Conservation (phyloP, 1,284 basidiomycete species). For the Termitomyces sp. region DNA sequence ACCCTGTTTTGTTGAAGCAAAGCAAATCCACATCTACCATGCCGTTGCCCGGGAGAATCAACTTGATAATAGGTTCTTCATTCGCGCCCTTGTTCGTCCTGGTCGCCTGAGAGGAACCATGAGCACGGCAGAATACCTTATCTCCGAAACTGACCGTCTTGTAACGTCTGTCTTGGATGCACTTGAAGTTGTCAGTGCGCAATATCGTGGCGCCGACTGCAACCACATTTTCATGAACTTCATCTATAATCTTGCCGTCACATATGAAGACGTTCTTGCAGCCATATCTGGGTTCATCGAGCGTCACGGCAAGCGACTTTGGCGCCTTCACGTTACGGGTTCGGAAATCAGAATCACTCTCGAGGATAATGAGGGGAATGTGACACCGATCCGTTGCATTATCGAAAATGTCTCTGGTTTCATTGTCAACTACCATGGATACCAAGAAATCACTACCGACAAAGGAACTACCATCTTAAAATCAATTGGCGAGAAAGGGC, state of each 20-base stretch:
- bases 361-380: constrained; percentile 89
- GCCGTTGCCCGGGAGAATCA: constrained; percentile 95
- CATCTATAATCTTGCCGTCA: constrained; percentile 93
- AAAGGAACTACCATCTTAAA: constrained; percentile 93
- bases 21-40: constrained; percentile 97
- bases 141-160: constrained; percentile 96
- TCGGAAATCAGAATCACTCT: constrained; percentile 96
- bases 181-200: constrained; percentile 85
- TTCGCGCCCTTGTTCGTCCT: constrained; percentile 93
- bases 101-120: constrained; percentile 89
- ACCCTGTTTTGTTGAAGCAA: constrained; percentile 89
- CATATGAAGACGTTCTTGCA: constrained; percentile 93
- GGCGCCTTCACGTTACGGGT: constrained; percentile 96
- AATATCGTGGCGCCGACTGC: constrained; percentile 87
- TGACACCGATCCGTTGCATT: constrained; percentile 93
- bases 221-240: constrained; percentile 99
- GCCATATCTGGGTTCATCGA: constrained; percentile 98
- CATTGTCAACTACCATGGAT: constrained; percentile 98
- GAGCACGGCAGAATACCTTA: constrained; percentile 93
- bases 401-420: constrained; percentile 99
- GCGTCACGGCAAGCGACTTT: constrained; percentile 94
- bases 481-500: constrained; percentile 93
- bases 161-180: constrained; percentile 94
- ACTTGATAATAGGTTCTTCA: constrained; percentile 96
- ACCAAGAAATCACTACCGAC: constrained; percentile 96